Conservation (phyloP, 164 flowering plant genomes). For the Echeveria elegans region DNA sequence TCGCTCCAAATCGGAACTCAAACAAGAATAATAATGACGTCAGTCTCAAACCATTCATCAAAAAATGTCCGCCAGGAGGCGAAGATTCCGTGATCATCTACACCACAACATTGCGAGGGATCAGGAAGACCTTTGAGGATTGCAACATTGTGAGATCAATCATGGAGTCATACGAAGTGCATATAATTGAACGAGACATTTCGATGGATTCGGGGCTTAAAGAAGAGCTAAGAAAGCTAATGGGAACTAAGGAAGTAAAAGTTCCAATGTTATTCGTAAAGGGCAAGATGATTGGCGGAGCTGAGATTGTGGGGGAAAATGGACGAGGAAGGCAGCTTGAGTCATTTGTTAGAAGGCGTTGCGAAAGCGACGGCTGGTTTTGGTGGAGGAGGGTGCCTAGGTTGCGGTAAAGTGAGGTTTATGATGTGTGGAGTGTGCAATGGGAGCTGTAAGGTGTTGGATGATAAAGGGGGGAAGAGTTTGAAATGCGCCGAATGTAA, state of each 20-base stretch:
- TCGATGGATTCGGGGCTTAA: conserved; percentile 89
- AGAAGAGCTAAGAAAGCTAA: conserved; percentile 63
- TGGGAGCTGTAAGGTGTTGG: conserved; percentile 81
- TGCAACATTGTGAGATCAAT: conserved; percentile 62
- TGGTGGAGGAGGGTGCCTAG: conserved; percentile 29
- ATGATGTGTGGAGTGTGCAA: conserved; percentile 72
- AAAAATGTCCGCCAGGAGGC: conserved; percentile 73
- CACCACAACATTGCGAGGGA: conserved; percentile 87
- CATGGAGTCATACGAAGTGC: conserved; percentile 45
- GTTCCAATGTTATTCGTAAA: conserved; percentile 82
- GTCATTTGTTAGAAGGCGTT: conserved; percentile 42
- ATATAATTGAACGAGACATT: conserved; percentile 58
- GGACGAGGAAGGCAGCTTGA: conserved; percentile 78
- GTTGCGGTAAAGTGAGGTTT: conserved; percentile 74
- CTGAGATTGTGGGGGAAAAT: conserved; percentile 54
- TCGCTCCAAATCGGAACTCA: conserved; percentile 16
- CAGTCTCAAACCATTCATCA: conserved; percentile 32
- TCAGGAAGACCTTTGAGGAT: conserved; percentile 88
- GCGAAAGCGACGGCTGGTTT: conserved; percentile 22
- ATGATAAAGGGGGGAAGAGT: conserved; percentile 35
- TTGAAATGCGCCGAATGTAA: conserved; percentile 76
- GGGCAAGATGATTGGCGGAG: conserved; percentile 82
- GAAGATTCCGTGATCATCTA: conserved; percentile 64
- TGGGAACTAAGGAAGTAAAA: conserved; percentile 46
- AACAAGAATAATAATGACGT: conserved; percentile 15